A percentile compares a stretch with the other conserved stretches of the same genome.
These are phyloP conservation scores for Colletotrichum cordylinicola DNA, from an alignment of 2,329 filamentous ascomycete species.

Conservation along the genomic window DNA sequence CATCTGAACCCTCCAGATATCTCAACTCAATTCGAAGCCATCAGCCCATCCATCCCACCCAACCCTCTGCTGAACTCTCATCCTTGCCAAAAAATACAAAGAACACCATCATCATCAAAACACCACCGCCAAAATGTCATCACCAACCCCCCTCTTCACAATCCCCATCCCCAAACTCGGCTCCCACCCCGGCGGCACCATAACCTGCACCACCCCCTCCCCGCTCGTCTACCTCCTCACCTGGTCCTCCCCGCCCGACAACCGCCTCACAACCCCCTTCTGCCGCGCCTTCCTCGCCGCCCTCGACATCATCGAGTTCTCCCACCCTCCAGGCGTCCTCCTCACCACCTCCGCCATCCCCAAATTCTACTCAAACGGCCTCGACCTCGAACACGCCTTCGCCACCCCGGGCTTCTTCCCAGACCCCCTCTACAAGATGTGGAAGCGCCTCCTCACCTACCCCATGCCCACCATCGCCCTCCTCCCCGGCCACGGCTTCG, in stretches of 20 bases:
- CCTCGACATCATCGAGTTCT: constrained; percentile 76
- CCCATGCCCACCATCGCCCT: constrained; percentile 85
- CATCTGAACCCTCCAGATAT: neutral
- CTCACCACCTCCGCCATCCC: constrained; percentile 75
- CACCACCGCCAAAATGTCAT: constrained; percentile 27
- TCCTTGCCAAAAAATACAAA: neutral
- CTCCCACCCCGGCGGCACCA: constrained; percentile 57
- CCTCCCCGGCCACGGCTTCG: constrained; percentile 82
- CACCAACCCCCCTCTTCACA: constrained; percentile 56
- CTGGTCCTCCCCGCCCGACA: constrained; percentile 75
- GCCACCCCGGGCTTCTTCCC: constrained; percentile 66
- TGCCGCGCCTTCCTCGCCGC: constrained; percentile 71
- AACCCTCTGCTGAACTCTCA: neutral
- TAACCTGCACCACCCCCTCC: constrained; percentile 67
- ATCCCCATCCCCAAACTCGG: constrained; percentile 57
- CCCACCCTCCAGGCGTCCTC: constrained; percentile 69
- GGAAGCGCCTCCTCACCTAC: constrained; percentile 65
- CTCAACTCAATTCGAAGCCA: neutral
- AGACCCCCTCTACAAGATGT: constrained; percentile 67
- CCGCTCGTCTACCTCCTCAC: constrained; percentile 74
- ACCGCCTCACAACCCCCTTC: constrained; percentile 74
- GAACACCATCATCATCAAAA: neutral
- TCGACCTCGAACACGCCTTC: constrained; percentile 75
- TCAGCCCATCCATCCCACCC: neutral
- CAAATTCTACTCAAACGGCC: constrained; percentile 85